Base-by-base conservation (phyloP, 2,329 filamentous ascomycete genomes). In the Colletotrichum simmondsii region DNA sequence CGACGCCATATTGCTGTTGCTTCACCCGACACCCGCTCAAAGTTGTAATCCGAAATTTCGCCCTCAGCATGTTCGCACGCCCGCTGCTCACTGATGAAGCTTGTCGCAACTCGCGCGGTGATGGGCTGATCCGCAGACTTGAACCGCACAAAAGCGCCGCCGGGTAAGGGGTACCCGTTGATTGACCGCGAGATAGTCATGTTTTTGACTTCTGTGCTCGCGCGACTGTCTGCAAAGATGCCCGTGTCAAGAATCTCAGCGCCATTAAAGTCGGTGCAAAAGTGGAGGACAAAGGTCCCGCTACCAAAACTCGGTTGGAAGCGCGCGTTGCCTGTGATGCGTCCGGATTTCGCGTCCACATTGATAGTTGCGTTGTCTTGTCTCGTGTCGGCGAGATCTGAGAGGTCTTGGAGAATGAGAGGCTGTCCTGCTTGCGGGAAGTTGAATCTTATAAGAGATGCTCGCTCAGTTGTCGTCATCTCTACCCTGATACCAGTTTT, bases 21-120 rank as follows among this genome's bases (percentile, higher is more conserved):
- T 2, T 86, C 85, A 1, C 79, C 75, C 2, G 86, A 84, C 0
- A 90, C 85, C 2, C 77, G 80, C 0, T 89, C 84, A 73, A 95
- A 94, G 77, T 93, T 88, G 65, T 90, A 93, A 19, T 88, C 81
- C 0, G 93, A 91, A n/a, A 94, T 92, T 76, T 95, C 93, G 0
- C 78, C 82, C 79, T 94, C 91, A 0, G 90, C 93, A 77, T 92
- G 93, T 7, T 85, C 78, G 77, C 93, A 95, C 1, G 93, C 93
- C 79, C 92, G 88, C 0, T 88, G 85, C 2, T 84, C 82, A 78
- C 90, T 92, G 76, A 94, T 90, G 80, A 94, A 93, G 75, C 92
- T 94, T 8, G 93, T 83, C 0, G 92, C 92, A 6, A 93, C 91
- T 37, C 93, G 87, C 12, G 88, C 92, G 8, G 89, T 80, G n/a